A percentile compares a stretch with the other conserved stretches of the same genome.
Evolutionary conservation across 2,329 filamentous ascomycete species (phyloP).

Genomic region (Colletotrichum tanaceti): DNA sequence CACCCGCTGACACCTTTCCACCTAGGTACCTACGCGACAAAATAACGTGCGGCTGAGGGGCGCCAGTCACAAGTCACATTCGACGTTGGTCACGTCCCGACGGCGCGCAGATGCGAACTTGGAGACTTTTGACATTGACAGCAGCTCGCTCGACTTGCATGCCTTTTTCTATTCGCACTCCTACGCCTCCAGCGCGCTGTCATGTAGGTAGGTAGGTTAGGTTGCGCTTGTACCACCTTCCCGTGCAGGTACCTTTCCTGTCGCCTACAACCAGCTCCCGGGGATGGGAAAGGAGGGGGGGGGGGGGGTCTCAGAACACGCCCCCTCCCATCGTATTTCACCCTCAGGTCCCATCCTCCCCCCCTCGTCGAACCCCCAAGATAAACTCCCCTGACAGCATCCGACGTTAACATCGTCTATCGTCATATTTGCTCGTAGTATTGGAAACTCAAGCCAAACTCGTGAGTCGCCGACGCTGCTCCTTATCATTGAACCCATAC

Average conservation of each 20-base stretch:
- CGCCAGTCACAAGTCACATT: no score
- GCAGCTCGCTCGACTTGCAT: constrained; percentile 9
- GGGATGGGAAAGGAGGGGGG: background rate
- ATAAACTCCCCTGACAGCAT: background rate
- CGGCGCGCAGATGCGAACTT: background rate
- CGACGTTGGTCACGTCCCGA: background rate
- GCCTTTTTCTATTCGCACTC: constrained; percentile 31
- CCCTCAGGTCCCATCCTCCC: constrained; percentile 14
- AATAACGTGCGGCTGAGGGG: no score
- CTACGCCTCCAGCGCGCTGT: constrained; percentile 19
- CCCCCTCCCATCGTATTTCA: constrained; percentile 31
- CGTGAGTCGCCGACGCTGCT: no score
- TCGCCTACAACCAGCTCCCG: background rate
- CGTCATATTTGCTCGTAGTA: no score
- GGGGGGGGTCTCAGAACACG: background rate
- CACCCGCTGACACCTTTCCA: no score
- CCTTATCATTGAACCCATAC: background rate
- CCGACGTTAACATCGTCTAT: background rate
- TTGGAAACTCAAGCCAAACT: background rate
- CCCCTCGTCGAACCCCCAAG: background rate
- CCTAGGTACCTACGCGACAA: no score
- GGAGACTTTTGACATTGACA: constrained; percentile 7
- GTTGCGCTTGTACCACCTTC: constrained; percentile 32
- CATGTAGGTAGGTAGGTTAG: constrained; percentile 1
- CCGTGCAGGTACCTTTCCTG: constrained; percentile 20